Evolutionary conservation across 2,329 filamentous ascomycete genomes (phyloP).

Genomic region (Diaporthe velutina): DNA sequence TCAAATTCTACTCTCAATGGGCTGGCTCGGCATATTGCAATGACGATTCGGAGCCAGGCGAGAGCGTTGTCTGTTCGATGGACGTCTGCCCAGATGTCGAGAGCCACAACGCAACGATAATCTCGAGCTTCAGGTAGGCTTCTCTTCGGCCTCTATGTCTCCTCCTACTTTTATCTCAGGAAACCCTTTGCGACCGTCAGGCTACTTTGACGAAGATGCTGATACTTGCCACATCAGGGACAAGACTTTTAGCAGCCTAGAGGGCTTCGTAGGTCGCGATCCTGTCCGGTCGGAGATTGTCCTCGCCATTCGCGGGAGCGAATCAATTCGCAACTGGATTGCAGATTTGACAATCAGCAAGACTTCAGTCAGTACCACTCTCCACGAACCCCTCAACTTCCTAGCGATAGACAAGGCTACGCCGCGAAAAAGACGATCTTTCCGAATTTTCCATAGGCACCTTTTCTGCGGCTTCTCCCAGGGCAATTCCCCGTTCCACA

Average conservation of each 20-base stretch:
- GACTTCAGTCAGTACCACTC: not conserved
- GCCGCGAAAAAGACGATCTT: conserved; percentile 42
- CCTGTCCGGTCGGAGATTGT: conserved; percentile 66
- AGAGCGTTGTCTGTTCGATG: conserved; percentile 57
- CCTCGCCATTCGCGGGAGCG: conserved; percentile 70
- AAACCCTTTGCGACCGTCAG: no score
- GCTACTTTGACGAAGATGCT: not conserved
- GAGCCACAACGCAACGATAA: conserved; percentile 57
- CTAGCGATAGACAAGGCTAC: conserved; percentile 54
- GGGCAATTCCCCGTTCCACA: not conserved
- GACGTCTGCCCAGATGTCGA: conserved; percentile 59
- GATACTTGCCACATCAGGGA: not conserved
- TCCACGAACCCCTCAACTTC: conserved; percentile 44
- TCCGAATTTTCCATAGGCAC: not conserved
- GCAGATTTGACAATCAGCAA: conserved; percentile 54
- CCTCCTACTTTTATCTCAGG: no score
- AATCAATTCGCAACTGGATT: conserved; percentile 72
- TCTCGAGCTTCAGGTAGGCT: conserved; percentile 34
- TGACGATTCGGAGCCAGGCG: conserved; percentile 51
- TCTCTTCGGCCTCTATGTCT: not conserved
- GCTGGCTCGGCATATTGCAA: conserved; percentile 68
- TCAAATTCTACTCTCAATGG: conserved; percentile 63
- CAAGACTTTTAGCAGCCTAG: conserved; percentile 45
- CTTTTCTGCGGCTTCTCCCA: not conserved
- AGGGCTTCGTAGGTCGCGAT: conserved; percentile 67